phyloP scores from a whole-genome alignment of 495 filamentous ascomycete genomes.

The Cladorrhinum samala region DNA sequence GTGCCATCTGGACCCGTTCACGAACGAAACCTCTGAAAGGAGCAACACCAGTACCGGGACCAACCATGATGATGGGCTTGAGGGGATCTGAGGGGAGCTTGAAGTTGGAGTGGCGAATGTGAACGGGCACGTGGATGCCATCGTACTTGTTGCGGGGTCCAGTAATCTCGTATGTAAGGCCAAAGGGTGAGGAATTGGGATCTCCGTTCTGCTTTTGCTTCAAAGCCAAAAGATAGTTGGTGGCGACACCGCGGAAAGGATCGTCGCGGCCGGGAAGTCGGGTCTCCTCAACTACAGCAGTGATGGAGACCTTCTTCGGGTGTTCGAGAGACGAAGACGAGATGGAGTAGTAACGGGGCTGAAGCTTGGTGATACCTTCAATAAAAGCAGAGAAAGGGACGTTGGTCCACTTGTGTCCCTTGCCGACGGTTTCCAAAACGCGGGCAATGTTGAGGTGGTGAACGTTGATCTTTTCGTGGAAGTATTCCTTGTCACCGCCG shows the following conservation, averaged over 20 bases:
- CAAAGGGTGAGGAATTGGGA: constrained; percentile 75
- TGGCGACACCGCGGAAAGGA: constrained; percentile 87
- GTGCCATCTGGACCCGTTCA: constrained; percentile 76
- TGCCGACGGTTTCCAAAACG: constrained; percentile 67
- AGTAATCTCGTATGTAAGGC: constrained; percentile 79
- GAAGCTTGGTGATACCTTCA: constrained; percentile 88
- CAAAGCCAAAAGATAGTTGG: constrained; percentile 92
- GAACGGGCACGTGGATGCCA: constrained; percentile 91
- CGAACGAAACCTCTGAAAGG: constrained; percentile 95
- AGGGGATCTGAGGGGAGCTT: constrained; percentile 93
- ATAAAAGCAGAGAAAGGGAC: constrained; percentile 94
- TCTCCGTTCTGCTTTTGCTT: constrained; percentile 97
- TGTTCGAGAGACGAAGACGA: constrained; percentile 94
- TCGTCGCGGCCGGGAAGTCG: constrained; percentile 70
- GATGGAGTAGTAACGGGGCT: constrained; percentile 98
- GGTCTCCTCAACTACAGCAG: constrained; percentile 85
- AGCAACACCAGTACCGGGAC: constrained; percentile 93
- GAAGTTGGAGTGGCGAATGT: constrained; percentile 98
- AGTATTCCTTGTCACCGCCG: constrained; percentile 92
- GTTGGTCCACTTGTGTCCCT: constrained; percentile 65
- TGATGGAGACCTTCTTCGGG: constrained; percentile 88
- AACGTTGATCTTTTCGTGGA: constrained; percentile 77
- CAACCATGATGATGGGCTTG: constrained; percentile 92
- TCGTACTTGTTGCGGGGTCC: constrained; percentile 96
- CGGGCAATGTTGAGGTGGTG: constrained; percentile 88